phyloP scores from a whole-genome alignment of 2,329 filamentous ascomycete species.

The Pseudogymnoascus sp. region DNA sequence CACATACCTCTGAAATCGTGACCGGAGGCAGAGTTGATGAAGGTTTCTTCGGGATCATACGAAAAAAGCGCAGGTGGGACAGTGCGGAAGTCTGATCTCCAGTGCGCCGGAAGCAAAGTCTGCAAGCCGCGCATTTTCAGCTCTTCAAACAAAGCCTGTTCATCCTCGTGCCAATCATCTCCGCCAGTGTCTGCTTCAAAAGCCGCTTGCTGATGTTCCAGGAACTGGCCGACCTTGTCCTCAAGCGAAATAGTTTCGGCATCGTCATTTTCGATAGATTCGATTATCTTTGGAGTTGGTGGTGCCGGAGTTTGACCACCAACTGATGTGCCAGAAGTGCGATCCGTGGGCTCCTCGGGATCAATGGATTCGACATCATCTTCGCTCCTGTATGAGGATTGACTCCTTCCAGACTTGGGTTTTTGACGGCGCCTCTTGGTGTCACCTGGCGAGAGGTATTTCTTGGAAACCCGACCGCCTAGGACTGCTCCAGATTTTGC shows the following conservation, averaged over 20 bases:
- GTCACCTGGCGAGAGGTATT: conserved; percentile 14
- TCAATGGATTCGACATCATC: conserved; percentile 8
- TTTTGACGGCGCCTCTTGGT: conserved; percentile 13
- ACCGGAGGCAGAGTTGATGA: conserved; percentile 22
- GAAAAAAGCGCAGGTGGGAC: conserved; percentile 24
- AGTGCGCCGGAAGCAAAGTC: conserved; percentile 21
- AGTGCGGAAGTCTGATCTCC: conserved; percentile 25
- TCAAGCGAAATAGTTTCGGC: conserved; percentile 9
- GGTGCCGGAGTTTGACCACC: conserved; percentile 9
- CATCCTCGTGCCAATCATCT: conserved; percentile 25
- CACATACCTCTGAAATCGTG: conserved; percentile 20
- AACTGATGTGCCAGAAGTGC: conserved; percentile 5
- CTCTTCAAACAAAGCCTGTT: conserved; percentile 23
- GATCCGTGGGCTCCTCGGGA: not conserved
- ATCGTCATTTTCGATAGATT: conserved; percentile 6
- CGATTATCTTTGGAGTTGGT: conserved; percentile 7
- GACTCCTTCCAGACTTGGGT: not conserved
- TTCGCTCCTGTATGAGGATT: conserved; percentile 5
- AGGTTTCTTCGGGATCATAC: conserved; percentile 16
- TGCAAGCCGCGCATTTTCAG: conserved; percentile 26
- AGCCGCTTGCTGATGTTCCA: conserved; percentile 22
- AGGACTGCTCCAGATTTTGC: conserved; percentile 13
- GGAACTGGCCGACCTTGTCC: conserved; percentile 23
- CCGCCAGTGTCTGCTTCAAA: conserved; percentile 17
- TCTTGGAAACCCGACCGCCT: conserved; percentile 12